Evolutionary conservation across 2,329 filamentous ascomycete species (phyloP).

Genomic region (Penicillium griseofulvum): DNA sequence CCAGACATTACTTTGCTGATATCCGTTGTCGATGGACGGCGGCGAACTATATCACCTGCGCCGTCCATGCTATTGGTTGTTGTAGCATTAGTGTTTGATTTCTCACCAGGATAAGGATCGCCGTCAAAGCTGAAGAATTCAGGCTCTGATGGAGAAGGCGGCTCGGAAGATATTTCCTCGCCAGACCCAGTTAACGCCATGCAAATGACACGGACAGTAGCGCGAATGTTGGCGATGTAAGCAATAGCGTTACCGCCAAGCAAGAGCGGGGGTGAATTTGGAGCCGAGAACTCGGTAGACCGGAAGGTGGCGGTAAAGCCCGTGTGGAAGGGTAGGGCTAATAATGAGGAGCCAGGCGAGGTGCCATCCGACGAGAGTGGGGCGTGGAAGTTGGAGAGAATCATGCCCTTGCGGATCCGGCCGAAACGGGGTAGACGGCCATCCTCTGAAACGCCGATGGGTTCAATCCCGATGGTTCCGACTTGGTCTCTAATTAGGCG

Average conservation of each 20-base stretch:
- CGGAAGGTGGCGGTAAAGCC: conserved; percentile 71
- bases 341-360: conserved; percentile 11
- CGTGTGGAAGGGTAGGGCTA: conserved; percentile 51
- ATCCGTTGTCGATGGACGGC: conserved; percentile 20
- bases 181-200: conserved; percentile 41
- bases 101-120: conserved; percentile 25
- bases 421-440: conserved; percentile 30
- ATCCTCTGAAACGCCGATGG: conserved; percentile 22
- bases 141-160: conserved; percentile 33
- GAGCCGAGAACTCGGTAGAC: conserved; percentile 52
- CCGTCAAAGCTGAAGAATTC: conserved; percentile 48
- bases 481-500: conserved; percentile 77
- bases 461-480: conserved; percentile 77
- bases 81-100: conserved; percentile 1
- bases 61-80: background rate
- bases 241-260: conserved; percentile 60
- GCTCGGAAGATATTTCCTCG: conserved; percentile 28
- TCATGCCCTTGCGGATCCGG: conserved; percentile 72
- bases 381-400: conserved; percentile 64
- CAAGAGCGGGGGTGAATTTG: conserved; percentile 55
- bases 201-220: conserved; percentile 70
- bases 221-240: conserved; percentile 83
- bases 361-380: conserved; percentile 46
- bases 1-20: conserved; percentile 29
- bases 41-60: background rate